phyloP scores from a whole-genome alignment of 352 stramenopile species.

The Thalassiosira hispida region DNA sequence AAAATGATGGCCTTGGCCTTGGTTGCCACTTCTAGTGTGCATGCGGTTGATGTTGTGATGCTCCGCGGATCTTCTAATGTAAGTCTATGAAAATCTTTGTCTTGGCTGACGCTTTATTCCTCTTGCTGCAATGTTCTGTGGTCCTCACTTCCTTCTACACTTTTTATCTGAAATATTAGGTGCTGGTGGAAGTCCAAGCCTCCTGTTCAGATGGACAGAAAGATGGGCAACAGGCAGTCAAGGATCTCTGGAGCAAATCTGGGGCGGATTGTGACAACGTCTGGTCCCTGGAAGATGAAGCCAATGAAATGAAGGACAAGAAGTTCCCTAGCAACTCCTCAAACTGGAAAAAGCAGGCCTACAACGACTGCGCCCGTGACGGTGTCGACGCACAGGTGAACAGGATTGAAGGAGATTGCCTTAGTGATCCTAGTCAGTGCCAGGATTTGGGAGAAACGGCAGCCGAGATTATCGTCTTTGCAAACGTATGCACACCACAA shows the following conservation, averaged over 20 bases:
- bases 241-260: background rate
- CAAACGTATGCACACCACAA: background rate
- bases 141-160: background rate
- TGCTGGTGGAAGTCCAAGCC: constrained; percentile 1
- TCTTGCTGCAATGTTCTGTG: background rate
- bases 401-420: constrained; percentile 12
- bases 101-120: background rate
- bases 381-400: constrained; percentile 1
- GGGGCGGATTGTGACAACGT: constrained; percentile 5
- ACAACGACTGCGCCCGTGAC: constrained; percentile 20
- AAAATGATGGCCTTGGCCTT: background rate
- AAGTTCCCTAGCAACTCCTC: constrained; percentile 1
- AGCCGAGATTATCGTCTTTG: constrained; percentile 7
- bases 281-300: background rate
- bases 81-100: background rate
- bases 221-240: background rate
- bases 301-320: constrained; percentile 2
- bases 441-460: constrained; percentile 12
- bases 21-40: constrained; percentile 6
- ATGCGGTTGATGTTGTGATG: background rate
- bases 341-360: constrained; percentile 17
- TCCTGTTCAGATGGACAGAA: background rate
- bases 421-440: constrained; percentile 12
- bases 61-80: constrained; percentile 6
- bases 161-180: background rate